Conservation (phyloP, 148 eudicot species). For the Limonium bicolor region DNA sequence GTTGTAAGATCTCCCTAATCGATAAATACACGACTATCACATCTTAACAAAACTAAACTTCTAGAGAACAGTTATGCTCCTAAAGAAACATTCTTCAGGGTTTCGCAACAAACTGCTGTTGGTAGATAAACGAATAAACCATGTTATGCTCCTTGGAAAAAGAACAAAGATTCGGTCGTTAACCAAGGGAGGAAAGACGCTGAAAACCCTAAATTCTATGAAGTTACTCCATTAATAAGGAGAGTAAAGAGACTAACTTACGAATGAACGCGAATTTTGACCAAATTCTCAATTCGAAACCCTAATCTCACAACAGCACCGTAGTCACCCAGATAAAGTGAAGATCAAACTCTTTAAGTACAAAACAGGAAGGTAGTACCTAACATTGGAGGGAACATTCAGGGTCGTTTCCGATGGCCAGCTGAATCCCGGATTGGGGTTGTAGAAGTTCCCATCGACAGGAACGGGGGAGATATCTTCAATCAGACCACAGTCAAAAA, state of each 20-base stretch:
- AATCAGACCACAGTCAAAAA: slow-evolving; percentile 38
- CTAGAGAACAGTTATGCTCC: too few relatives aligned
- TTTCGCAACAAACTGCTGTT: too few relatives aligned
- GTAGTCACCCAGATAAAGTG: neutral
- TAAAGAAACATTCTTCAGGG: too few relatives aligned
- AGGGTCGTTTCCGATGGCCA: slow-evolving; percentile 43
- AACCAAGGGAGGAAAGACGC: neutral
- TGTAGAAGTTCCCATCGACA: slow-evolving; percentile 27
- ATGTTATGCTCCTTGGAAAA: too few relatives aligned
- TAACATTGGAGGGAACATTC: slow-evolving; percentile 30
- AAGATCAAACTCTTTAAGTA: neutral
- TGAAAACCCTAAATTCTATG: neutral
- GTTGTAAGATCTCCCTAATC: too few relatives aligned
- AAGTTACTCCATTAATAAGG: too few relatives aligned
- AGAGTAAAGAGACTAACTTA: neutral
- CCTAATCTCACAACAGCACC: neutral
- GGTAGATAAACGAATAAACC: too few relatives aligned
- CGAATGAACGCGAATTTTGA: too few relatives aligned
- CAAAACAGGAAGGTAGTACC: slow-evolving; percentile 17
- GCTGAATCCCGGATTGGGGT: slow-evolving; percentile 30
- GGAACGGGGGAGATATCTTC: slow-evolving; percentile 38
- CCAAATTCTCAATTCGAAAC: slow-evolving; percentile 3
- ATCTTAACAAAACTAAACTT: too few relatives aligned
- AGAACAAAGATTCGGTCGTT: neutral
- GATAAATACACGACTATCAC: too few relatives aligned